Evolutionary conservation across 2,329 filamentous ascomycete genomes (phyloP), one percentile per base, ranked within the genome.

Genomic region (Aspergillus sp.): DNA sequence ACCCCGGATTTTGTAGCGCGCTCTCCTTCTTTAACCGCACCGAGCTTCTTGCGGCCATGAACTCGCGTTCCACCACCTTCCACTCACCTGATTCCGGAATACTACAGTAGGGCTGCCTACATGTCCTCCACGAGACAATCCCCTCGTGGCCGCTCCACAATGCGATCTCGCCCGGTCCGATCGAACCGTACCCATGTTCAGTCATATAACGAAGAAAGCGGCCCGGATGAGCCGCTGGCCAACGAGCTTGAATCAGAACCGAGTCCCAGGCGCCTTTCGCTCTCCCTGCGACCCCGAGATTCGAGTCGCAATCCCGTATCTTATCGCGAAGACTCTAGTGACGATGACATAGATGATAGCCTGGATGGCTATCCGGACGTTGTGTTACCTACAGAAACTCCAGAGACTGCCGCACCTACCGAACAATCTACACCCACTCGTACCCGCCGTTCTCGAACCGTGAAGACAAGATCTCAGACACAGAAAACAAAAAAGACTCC

Each of bases 191-290:
- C 69, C 8, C 70, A 68, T 55, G 72, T 79, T 30, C 63, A 71
- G 47, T 74, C 76, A 30, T 80, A 80, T 56, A 71, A 76, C 43
- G 77, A 79, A 65, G 72, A 76, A 19, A 74, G 70, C 54, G 68
- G 70, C 13, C 75, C 74, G 4, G 73, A 75, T 17, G 70, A 74
- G 15, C 71, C 66, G 17, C 60, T 65, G 31, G 59, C 65, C 19
- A 59, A 66, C 28, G 54, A 66, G 23, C 56, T 38, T 11, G 53
- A 63, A 5, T 65, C 56, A 4, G 62, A 66, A n/a, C 64, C 63
- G 30, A 51, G 34, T 38, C 49, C 64, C 3, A 62, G 64, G 45
- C 68, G 66, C 25, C 25, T 64, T 19, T 71, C 72, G 13, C 61
- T 72, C 8, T 72, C 74, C 11, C 61, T 74, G 45, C 74, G 75